phyloP scores from a whole-genome alignment of 106 monocot genomes.

The Xerophyta viscosa region DNA sequence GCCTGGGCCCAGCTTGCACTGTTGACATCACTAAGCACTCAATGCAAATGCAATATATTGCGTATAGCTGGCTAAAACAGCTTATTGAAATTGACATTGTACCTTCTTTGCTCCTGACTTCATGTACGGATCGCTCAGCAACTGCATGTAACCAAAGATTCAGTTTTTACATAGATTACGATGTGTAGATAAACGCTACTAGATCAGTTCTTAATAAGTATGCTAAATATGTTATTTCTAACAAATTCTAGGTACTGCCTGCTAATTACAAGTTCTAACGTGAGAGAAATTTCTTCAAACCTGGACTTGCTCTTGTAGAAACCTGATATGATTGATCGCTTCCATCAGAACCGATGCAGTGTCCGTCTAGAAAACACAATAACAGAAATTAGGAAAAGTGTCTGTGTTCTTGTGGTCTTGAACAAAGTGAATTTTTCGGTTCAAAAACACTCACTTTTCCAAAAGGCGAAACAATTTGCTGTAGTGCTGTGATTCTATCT shows the following conservation, averaged over 20 bases:
- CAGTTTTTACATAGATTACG: not conserved
- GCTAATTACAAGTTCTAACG: too few species aligned
- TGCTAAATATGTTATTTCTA: too few species aligned
- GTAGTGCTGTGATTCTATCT: conserved; percentile 78
- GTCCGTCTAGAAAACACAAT: conserved; percentile 44
- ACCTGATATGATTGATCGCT: conserved; percentile 61
- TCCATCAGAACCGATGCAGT: conserved; percentile 75
- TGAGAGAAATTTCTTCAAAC: conserved; percentile 7
- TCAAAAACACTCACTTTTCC: conserved; percentile 68
- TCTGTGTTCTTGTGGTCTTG: not conserved
- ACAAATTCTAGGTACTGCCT: too few species aligned
- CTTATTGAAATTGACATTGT: not conserved
- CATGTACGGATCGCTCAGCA: conserved; percentile 71
- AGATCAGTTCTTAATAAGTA: too few species aligned
- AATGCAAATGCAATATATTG: too few species aligned
- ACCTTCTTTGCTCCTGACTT: conserved; percentile 58
- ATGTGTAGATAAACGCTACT: too few species aligned
- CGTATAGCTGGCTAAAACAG: too few species aligned
- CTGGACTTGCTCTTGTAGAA: conserved; percentile 74
- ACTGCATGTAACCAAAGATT: conserved; percentile 25
- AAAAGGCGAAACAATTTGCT: conserved; percentile 91
- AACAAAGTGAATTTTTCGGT: not conserved
- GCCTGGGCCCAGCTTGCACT: too few species aligned
- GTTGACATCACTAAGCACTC: too few species aligned
- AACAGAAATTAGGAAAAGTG: conserved; percentile 3